These are phyloP conservation scores for Apiospora pterosperma DNA, from an alignment of 2,329 filamentous ascomycete genomes.

Conservation along the genomic window DNA sequence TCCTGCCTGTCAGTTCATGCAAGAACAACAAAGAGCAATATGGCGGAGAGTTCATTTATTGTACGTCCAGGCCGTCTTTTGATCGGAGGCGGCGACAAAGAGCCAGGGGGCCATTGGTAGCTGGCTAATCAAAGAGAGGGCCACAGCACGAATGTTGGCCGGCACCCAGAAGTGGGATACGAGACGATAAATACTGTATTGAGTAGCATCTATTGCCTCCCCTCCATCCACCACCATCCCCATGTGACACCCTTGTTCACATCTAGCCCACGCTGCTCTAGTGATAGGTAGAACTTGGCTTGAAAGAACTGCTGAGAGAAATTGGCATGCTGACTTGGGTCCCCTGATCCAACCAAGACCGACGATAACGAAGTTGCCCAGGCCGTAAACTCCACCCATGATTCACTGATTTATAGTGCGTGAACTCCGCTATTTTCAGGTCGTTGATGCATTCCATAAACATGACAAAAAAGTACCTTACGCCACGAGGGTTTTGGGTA, in stretches of 20 bases:
- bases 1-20: background rate
- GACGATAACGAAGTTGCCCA: background rate
- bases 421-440: background rate
- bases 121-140: background rate
- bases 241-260: background rate
- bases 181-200: background rate
- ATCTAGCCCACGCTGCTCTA: background rate
- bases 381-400: background rate
- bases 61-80: background rate
- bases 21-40: background rate
- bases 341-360: background rate
- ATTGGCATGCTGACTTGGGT: background rate
- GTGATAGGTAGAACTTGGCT: background rate
- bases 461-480: constrained; percentile 1
- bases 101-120: background rate
- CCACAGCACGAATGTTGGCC: background rate
- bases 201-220: background rate
- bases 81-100: background rate
- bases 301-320: background rate
- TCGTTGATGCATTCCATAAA: constrained; percentile 5
- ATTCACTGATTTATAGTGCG: constrained; percentile 1
- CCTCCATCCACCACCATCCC: background rate
- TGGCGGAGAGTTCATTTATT: background rate
- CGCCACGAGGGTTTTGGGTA: background rate
- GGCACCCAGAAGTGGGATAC: background rate